phyloP scores from a whole-genome alignment of 2,329 filamentous ascomycete genomes.

The Rutstroemia sp. region DNA sequence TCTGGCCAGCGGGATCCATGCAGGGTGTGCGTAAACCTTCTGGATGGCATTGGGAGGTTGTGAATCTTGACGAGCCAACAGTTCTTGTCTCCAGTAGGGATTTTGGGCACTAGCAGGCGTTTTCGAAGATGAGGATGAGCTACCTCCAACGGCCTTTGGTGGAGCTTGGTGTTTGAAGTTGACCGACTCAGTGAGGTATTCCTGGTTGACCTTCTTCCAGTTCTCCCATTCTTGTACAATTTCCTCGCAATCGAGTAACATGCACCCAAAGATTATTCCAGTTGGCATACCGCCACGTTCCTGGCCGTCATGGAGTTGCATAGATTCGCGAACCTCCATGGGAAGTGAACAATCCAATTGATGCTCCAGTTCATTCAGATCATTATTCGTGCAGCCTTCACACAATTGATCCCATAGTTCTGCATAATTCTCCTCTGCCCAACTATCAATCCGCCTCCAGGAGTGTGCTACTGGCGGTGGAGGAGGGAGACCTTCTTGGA shows the following conservation, averaged over 20 bases:
- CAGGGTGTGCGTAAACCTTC: conserved; percentile 86
- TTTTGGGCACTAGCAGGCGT: conserved; percentile 46
- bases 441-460: conserved; percentile 88
- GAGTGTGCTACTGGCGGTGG: conserved; percentile 82
- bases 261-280: conserved; percentile 85
- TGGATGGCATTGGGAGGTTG: conserved; percentile 82
- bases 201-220: conserved; percentile 88
- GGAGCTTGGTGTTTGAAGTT: conserved; percentile 55
- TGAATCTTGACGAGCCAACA: conserved; percentile 77
- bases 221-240: conserved; percentile 97
- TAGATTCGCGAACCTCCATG: conserved; percentile 85
- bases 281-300: conserved; percentile 87
- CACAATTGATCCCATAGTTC: conserved; percentile 91
- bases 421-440: conserved; percentile 91
- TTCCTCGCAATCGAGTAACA: conserved; percentile 96
- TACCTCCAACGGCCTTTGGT: conserved; percentile 64
- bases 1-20: conserved; percentile 91
- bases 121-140: conserved; percentile 59
- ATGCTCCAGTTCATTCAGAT: conserved; percentile 94
- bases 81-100: conserved; percentile 74
- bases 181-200: conserved; percentile 57
- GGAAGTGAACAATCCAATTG: conserved; percentile 91
- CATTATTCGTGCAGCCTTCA: conserved; percentile 86
- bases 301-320: conserved; percentile 91
- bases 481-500: conserved; percentile 84